phyloP scores from a whole-genome alignment of 2,329 filamentous ascomycete species.

The Trichoderma polysporum region DNA sequence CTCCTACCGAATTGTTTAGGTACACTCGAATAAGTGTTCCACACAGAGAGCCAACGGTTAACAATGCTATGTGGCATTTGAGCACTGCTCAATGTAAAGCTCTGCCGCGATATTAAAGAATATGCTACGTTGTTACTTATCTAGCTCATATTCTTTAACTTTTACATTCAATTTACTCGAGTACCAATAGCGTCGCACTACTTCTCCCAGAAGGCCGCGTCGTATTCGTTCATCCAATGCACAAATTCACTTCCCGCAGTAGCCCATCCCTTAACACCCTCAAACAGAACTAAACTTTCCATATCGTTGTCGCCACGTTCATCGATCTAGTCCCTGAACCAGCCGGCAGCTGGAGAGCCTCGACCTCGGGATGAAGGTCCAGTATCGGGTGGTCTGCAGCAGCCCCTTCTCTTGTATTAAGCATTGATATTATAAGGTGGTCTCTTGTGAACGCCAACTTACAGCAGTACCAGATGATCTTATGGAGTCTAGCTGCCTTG shows the following conservation, averaged over 20 bases:
- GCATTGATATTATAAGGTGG: too few species aligned
- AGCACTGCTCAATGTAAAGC: too few species aligned
- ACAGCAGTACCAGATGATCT: conserved; percentile 52
- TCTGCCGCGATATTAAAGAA: too few species aligned
- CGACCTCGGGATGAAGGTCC: conserved; percentile 55
- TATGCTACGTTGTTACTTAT: too few species aligned
- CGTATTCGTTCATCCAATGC: conserved; percentile 49
- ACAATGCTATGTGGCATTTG: too few species aligned
- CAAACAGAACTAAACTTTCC: conserved; percentile 49
- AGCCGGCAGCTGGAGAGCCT: conserved; percentile 52
- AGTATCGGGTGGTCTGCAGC: neutral
- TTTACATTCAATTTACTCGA: too few species aligned
- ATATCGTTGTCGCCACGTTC: conserved; percentile 42
- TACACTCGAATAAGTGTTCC: too few species aligned
- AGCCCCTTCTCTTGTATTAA: neutral
- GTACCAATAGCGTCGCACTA: too few species aligned
- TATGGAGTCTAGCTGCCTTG: conserved; percentile 40
- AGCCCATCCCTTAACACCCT: conserved; percentile 57
- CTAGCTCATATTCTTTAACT: too few species aligned
- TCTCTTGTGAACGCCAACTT: conserved; percentile 24
- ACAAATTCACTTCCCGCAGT: conserved; percentile 48
- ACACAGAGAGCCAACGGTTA: too few species aligned
- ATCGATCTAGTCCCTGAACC: conserved; percentile 54
- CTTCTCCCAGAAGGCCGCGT: conserved; percentile 35
- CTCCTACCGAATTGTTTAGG: too few species aligned